phyloP scores from a whole-genome alignment of 106 monocot genomes.

The Phalaenopsis equestris region DNA sequence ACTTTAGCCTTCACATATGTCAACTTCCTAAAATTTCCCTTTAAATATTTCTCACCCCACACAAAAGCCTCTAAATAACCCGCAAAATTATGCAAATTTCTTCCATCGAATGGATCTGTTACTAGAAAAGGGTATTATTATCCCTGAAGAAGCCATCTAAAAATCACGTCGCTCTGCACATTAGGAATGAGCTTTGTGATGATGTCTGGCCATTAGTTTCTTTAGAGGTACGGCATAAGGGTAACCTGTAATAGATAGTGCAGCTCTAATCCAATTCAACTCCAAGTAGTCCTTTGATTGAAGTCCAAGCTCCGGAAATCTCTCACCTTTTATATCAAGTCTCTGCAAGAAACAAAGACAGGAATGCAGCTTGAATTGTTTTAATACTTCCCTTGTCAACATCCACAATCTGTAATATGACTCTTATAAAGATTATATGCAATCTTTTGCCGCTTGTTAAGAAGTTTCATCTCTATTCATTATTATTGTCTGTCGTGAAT shows the following conservation, averaged over 20 bases:
- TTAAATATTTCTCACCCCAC: constrained; percentile 15
- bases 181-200: not conserved
- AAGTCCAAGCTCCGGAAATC: constrained; percentile 27
- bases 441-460: too few relatives aligned
- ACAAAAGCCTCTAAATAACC: constrained; percentile 7
- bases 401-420: not conserved
- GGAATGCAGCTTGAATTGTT: constrained; percentile 11
- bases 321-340: constrained; percentile 8
- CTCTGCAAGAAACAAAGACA: constrained; percentile 27
- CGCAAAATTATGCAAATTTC: not conserved
- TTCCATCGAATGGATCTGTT: constrained; percentile 15
- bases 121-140: not conserved
- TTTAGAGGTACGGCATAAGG: not conserved
- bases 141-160: not conserved
- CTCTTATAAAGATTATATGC: too few relatives aligned
- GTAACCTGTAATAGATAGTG: not conserved
- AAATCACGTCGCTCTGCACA: not conserved
- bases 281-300: constrained; percentile 22
- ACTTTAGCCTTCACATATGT: constrained; percentile 7
- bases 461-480: too few relatives aligned
- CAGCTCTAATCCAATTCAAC: constrained; percentile 40
- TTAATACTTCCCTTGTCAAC: not conserved
- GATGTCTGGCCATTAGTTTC: constrained; percentile 14
- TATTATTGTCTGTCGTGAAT: too few relatives aligned
- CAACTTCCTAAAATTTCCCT: constrained; percentile 4